Base-by-base conservation (phyloP, 225 moss, liverwort and hornwort species). In the Neckera pumila region DNA sequence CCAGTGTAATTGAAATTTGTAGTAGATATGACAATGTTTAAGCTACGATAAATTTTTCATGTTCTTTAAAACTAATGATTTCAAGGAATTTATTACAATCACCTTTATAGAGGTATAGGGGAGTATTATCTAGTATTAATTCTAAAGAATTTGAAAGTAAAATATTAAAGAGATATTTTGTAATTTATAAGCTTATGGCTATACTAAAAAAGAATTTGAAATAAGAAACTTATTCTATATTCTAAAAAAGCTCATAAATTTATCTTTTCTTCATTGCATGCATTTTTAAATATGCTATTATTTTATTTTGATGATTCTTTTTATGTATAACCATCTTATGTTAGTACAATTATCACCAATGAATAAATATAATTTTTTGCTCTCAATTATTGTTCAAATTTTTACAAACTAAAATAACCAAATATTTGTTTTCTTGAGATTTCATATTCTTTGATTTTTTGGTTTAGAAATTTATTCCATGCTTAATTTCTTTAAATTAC, bases 91-190 rank as follows among this genome's bases (percentile, higher is more conserved):
- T 4, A 40, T 70, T 14, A 40, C 13, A 25, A 14, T 25, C 2
- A 2, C 25, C 4, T 38, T 21, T 40, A 3, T 3, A 18, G 7
- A 18, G 0, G 12, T 49, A 20, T 12, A 43, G 5, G 3, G 2
- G 6, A 27, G 0, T 0, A 10, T 9, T 20, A 12, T 20, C 20
- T 20, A 31, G 1, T 19, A 19, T 30, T 17, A 1, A 1, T 12
- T 74, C 4, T 12, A 4, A 31, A 49, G 1, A 20, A 49, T 4
- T 75, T 49, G 0, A 49, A 47, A 75, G 7, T 49, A 0, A 33
- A 7, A 75, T 47, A 30, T 30, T 31, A 4, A 30, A 18, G 2
- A 31, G 49, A 2, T 20, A 7, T 31, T 74, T 19, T 19, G 3
- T 28, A 47, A 31, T 19, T 19, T 7, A 47, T 31, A 31, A 7